phyloP scores from a whole-genome alignment of 2,329 filamentous ascomycete genomes.

The Aspergillaceae sp. region DNA sequence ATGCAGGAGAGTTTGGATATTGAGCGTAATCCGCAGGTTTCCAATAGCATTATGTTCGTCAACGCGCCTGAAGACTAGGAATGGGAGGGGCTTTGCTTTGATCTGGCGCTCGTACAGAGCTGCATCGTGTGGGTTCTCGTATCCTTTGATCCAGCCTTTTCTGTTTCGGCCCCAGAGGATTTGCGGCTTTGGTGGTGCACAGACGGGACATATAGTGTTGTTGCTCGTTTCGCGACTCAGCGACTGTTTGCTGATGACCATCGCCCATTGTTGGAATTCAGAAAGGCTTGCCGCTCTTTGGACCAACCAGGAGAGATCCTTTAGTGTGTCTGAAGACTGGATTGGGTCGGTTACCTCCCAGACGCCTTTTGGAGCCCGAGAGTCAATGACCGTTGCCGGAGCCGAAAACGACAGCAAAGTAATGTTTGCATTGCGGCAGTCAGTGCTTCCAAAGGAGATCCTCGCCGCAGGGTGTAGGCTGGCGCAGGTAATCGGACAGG shows the following conservation, averaged over 20 bases:
- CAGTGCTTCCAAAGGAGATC: slow-evolving; percentile 8
- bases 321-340: slow-evolving; percentile 17
- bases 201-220: slow-evolving; percentile 16
- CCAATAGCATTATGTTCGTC: slow-evolving; percentile 19
- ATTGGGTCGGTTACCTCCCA: slow-evolving; percentile 22
- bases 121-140: slow-evolving; percentile 46
- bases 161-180: slow-evolving; percentile 26
- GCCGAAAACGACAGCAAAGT: slow-evolving; percentile 22
- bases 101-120: slow-evolving; percentile 43
- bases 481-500: slow-evolving; percentile 12
- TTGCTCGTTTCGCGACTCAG: not conserved
- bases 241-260: slow-evolving; percentile 3
- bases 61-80: slow-evolving; percentile 32
- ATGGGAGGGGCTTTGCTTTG: slow-evolving; percentile 40
- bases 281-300: slow-evolving; percentile 18
- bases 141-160: slow-evolving; percentile 30
- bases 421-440: slow-evolving; percentile 25
- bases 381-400: slow-evolving; percentile 11
- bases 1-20: slow-evolving; percentile 31
- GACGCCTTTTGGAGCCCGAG: slow-evolving; percentile 6
- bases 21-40: slow-evolving; percentile 32
- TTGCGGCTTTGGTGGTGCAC: slow-evolving; percentile 24
- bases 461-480: slow-evolving; percentile 10
- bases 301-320: slow-evolving; percentile 25
- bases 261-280: slow-evolving; percentile 23